Percentiles rank a stretch among this genome's conserved stretches.
phyloP scores from a whole-genome alignment of 2,329 filamentous ascomycete species.

The Xenosphaeropsis pyriputrescens region DNA sequence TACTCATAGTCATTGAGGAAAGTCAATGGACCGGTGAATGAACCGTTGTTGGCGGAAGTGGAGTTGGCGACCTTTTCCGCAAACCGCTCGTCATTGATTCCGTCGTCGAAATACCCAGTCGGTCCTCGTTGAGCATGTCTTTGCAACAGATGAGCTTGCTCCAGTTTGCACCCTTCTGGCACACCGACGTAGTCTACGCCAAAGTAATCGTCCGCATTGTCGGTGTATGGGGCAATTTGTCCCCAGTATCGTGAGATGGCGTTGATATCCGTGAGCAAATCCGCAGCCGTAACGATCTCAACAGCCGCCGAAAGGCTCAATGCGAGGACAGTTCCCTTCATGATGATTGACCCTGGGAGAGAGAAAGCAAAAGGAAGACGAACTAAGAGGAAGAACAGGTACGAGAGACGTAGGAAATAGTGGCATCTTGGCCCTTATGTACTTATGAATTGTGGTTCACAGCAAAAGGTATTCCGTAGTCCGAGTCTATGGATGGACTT shows the following conservation, averaged over 20 bases:
- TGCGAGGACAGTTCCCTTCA: too few species aligned
- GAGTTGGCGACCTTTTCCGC: constrained; percentile 31
- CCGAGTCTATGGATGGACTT: too few species aligned
- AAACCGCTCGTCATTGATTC: constrained; percentile 30
- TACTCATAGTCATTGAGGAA: constrained; percentile 39
- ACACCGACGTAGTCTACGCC: constrained; percentile 30
- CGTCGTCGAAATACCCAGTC: constrained; percentile 26
- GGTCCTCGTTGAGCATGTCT: constrained; percentile 39
- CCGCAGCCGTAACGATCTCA: not conserved
- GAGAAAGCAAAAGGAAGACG: too few species aligned
- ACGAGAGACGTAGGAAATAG: too few species aligned
- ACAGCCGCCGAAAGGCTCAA: too few species aligned
- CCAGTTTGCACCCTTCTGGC: constrained; percentile 36
- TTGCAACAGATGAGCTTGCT: constrained; percentile 36
- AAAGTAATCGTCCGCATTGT: constrained; percentile 28
- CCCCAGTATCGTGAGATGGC: constrained; percentile 24
- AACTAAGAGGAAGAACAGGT: too few species aligned
- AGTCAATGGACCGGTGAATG: constrained; percentile 27
- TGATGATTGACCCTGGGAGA: too few species aligned
- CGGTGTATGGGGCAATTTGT: constrained; percentile 28
- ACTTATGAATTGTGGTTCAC: too few species aligned
- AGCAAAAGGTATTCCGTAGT: too few species aligned
- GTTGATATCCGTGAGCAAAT: constrained; percentile 16
- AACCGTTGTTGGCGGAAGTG: constrained; percentile 19
- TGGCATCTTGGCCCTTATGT: too few species aligned